These are phyloP conservation scores for Talaromyces stipitatus DNA, from an alignment of 495 filamentous ascomycete species.

Conservation along the genomic window DNA sequence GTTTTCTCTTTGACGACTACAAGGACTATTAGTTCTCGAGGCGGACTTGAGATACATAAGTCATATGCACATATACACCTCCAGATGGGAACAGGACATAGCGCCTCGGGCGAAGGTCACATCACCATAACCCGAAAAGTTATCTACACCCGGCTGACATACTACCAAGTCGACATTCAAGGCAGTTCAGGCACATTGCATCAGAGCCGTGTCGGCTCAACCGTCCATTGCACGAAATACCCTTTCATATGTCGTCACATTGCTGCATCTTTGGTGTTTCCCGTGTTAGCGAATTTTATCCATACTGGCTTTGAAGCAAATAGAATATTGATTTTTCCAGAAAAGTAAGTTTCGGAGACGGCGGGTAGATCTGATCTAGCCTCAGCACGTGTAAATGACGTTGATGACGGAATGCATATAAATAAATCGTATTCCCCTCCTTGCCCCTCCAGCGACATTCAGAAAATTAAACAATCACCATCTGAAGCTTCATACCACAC, in stretches of 20 bases:
- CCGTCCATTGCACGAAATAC: not conserved
- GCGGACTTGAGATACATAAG: not conserved
- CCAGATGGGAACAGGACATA: no score
- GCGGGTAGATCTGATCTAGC: not conserved
- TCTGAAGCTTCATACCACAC: not conserved
- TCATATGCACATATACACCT: no score
- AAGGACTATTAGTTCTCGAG: not conserved
- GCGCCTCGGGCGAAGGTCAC: not conserved
- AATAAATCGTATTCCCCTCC: not conserved
- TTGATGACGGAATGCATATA: not conserved
- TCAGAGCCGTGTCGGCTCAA: no score
- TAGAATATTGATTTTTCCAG: not conserved
- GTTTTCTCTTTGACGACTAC: not conserved
- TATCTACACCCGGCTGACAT: no score
- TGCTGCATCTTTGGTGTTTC: not conserved
- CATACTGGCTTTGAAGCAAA: not conserved
- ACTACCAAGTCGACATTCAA: no score
- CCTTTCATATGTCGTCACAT: not conserved
- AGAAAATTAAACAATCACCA: not conserved
- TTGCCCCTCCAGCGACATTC: not conserved
- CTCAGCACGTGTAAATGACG: not conserved
- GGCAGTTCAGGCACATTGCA: no score
- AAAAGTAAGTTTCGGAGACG: not conserved
- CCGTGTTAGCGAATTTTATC: not conserved
- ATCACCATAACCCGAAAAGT: no score